phyloP scores from a whole-genome alignment of 108 stramenopile genomes.

The Cyclotella cryptica region DNA sequence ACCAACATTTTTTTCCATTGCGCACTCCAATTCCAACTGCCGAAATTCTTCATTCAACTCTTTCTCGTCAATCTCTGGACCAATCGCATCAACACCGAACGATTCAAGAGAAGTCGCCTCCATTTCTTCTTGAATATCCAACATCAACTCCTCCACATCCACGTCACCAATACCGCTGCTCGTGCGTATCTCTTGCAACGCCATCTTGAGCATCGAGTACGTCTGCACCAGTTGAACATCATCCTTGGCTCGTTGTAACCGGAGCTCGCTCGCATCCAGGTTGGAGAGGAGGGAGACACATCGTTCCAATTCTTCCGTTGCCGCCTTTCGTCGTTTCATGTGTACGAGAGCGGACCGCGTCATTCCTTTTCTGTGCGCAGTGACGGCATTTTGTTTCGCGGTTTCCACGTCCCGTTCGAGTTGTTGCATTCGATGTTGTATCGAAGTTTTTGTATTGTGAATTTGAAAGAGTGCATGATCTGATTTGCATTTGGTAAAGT shows the following conservation, averaged over 20 bases:
- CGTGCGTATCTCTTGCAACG: constrained; percentile 32
- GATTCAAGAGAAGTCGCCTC: constrained; percentile 6
- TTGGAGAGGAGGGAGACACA: constrained; percentile 36
- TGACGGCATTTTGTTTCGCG: constrained; percentile 28
- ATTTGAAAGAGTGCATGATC: constrained; percentile 45
- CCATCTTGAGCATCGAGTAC: constrained; percentile 22
- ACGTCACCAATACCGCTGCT: constrained; percentile 11
- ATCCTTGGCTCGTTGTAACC: constrained; percentile 37
- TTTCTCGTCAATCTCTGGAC: constrained; percentile 25
- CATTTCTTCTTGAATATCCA: constrained; percentile 44
- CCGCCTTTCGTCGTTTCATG: constrained; percentile 43
- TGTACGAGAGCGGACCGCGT: constrained; percentile 22
- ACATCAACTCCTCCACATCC: constrained; percentile 38
- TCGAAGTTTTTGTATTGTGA: constrained; percentile 31
- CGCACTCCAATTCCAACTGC: constrained; percentile 40
- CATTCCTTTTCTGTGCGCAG: constrained; percentile 19
- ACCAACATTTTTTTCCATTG: not conserved
- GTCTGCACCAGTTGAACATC: constrained; percentile 38
- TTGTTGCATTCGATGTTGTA: constrained; percentile 25
- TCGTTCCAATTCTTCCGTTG: constrained; percentile 43
- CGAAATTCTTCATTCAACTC: constrained; percentile 48
- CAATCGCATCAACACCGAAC: not conserved
- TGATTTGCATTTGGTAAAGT: constrained; percentile 15
- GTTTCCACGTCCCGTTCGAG: constrained; percentile 38
- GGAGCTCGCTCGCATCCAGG: constrained; percentile 43